phyloP scores from a whole-genome alignment of 139 green algal species.

The Haematococcus lacustris region DNA sequence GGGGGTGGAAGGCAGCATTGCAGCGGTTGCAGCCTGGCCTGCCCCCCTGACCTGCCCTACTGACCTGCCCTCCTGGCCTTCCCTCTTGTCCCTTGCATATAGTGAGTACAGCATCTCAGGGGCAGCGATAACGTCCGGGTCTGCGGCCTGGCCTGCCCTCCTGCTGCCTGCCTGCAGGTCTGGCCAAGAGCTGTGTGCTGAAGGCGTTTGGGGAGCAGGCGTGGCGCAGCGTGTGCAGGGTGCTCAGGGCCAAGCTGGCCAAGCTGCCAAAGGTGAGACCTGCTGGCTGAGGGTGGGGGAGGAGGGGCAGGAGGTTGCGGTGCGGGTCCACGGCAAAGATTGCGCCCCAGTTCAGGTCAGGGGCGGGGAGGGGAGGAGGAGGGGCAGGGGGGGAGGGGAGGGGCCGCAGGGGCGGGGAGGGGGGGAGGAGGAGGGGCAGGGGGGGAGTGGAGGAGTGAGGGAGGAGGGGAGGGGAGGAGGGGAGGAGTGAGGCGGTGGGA shows the following conservation, averaged over 20 bases:
- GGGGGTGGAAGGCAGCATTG: not conserved
- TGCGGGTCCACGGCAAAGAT: not conserved
- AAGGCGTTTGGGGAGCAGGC: constrained; percentile 40
- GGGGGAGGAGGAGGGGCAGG: no score
- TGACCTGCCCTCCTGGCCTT: no score
- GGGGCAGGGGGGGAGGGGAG: no score
- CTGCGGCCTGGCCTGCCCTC: not conserved
- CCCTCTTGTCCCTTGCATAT: not conserved
- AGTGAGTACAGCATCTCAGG: not conserved
- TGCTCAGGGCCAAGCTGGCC: constrained; percentile 50
- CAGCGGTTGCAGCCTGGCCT: no score
- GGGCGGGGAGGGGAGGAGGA: not conserved
- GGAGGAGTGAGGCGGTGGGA: no score
- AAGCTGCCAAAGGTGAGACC: constrained; percentile 44
- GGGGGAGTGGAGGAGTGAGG: no score
- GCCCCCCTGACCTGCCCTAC: no score
- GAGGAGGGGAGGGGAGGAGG: no score
- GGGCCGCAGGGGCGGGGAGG: no score
- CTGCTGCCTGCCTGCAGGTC: not conserved
- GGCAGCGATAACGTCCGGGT: not conserved
- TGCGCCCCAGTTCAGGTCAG: not conserved
- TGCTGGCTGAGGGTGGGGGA: not conserved
- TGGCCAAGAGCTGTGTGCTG: not conserved
- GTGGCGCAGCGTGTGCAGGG: constrained; percentile 28
- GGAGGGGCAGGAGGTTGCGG: not conserved